Conservation (phyloP, 2,329 filamentous ascomycete genomes). For the Diaporthe vaccinii region DNA sequence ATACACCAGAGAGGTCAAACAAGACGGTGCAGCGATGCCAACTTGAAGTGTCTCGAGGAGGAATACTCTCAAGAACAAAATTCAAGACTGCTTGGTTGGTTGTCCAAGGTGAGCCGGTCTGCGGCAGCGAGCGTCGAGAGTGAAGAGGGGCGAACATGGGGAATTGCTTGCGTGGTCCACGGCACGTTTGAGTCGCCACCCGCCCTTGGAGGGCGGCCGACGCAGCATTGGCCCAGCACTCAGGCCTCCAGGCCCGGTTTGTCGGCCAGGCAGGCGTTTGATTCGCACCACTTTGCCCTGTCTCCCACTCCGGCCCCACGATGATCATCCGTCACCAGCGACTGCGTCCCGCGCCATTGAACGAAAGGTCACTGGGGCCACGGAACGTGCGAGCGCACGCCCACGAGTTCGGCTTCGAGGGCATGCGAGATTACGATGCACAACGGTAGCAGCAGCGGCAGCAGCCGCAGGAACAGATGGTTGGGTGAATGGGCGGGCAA, state of each 20-base stretch:
- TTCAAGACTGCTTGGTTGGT: neutral
- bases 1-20: neutral
- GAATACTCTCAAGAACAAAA: neutral
- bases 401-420: neutral
- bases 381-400: neutral
- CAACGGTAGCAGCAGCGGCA: neutral
- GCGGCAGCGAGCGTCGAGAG: neutral
- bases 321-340: constrained; percentile 15
- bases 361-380: neutral
- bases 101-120: neutral
- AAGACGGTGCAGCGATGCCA: neutral
- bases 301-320: constrained; percentile 34
- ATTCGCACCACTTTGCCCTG: constrained; percentile 13
- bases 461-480: constrained; percentile 1
- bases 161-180: constrained; percentile 19
- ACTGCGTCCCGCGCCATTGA: constrained; percentile 1
- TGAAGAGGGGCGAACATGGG: constrained; percentile 25
- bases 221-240: constrained; percentile 9
- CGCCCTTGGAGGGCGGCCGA: neutral
- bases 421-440: constrained; percentile 28
- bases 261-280: constrained; percentile 25
- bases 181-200: constrained; percentile 26
- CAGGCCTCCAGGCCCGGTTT: constrained; percentile 20
- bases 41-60: constrained; percentile 12
- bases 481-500: constrained; percentile 1